Conservation (phyloP, 495 filamentous ascomycete species). For the Xeromyces bisporus region DNA sequence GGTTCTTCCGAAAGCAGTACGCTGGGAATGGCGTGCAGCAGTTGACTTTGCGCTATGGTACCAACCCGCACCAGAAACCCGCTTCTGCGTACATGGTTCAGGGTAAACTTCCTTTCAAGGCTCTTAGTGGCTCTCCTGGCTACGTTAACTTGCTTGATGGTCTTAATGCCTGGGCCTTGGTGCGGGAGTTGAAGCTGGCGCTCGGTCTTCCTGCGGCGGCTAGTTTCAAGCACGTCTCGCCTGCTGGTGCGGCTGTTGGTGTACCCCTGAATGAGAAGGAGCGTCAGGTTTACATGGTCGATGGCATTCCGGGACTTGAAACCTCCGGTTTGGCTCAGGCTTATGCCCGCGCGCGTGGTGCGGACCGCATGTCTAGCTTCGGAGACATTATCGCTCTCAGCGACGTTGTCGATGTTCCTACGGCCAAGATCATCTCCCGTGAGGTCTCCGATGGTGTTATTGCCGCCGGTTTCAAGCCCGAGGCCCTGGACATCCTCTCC, state of each 20-base stretch:
- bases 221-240: slow-evolving; percentile 98
- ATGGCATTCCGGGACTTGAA: slow-evolving; percentile 80
- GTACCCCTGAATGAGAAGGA: slow-evolving; percentile 70
- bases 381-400: slow-evolving; percentile 91
- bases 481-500: slow-evolving; percentile 75
- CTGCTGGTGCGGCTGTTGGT: slow-evolving; percentile 88
- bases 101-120: slow-evolving; percentile 79
- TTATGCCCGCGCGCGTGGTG: slow-evolving; percentile 85
- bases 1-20: slow-evolving; percentile 95
- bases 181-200: slow-evolving; percentile 87
- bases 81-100: slow-evolving; percentile 64
- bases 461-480: slow-evolving; percentile 67
- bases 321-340: slow-evolving; percentile 76
- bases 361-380: slow-evolving; percentile 94
- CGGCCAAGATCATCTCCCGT: slow-evolving; percentile 89
- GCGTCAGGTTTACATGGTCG: slow-evolving; percentile 94
- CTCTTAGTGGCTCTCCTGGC: slow-evolving; percentile 78
- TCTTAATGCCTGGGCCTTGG: slow-evolving; percentile 88
- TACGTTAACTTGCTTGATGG: slow-evolving; percentile 96
- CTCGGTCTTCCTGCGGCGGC: slow-evolving; percentile 82
- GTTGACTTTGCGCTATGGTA: slow-evolving; percentile 75
- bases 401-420: slow-evolving; percentile 73
- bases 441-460: slow-evolving; percentile 97
- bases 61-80: slow-evolving; percentile 95
- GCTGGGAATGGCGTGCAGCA: slow-evolving; percentile 72